Evolutionary conservation across 495 filamentous ascomycete species (phyloP).

Genomic region (Pseudotulostoma volvatum): DNA sequence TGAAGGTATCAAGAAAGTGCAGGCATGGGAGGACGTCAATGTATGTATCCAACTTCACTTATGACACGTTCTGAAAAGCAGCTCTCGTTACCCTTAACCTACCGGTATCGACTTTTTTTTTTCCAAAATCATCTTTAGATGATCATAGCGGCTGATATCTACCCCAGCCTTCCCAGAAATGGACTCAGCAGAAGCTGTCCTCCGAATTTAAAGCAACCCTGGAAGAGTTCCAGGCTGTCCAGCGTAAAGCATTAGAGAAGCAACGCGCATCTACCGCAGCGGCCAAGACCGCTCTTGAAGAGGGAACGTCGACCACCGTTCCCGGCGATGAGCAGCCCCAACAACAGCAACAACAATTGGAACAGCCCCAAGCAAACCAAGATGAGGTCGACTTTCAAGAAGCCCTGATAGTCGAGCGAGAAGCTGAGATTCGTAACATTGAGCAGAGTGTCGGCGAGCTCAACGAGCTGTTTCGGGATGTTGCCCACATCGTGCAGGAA

Average conservation of each 20-base stretch:
- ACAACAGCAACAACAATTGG: constrained; percentile 56
- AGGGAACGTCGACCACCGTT: constrained; percentile 22
- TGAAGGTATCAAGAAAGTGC: constrained; percentile 81
- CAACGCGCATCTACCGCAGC: constrained; percentile 73
- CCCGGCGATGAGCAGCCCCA: constrained; percentile 22
- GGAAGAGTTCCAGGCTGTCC: constrained; percentile 76
- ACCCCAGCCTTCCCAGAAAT: constrained; percentile 84
- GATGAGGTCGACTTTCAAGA: constrained; percentile 98
- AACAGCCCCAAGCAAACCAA: constrained; percentile 70
- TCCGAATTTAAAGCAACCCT: constrained; percentile 79
- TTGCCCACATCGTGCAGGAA: constrained; percentile 87
- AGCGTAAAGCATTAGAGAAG: constrained; percentile 79
- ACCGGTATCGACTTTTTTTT: background rate
- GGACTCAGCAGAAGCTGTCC: constrained; percentile 85
- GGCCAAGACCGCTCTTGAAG: constrained; percentile 55
- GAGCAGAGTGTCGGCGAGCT: constrained; percentile 90
- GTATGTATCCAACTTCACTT: constrained; percentile 51
- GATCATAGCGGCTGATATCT: too few relatives aligned
- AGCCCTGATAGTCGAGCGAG: constrained; percentile 82
- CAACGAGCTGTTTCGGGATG: constrained; percentile 91
- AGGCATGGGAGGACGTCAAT: constrained; percentile 81
- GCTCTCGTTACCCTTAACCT: background rate
- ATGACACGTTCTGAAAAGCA: too few relatives aligned
- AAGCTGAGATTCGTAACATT: constrained; percentile 90
- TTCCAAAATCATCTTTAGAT: too few relatives aligned